phyloP scores from a whole-genome alignment of 2,329 filamentous ascomycete genomes.

The Botryotinia convoluta region DNA sequence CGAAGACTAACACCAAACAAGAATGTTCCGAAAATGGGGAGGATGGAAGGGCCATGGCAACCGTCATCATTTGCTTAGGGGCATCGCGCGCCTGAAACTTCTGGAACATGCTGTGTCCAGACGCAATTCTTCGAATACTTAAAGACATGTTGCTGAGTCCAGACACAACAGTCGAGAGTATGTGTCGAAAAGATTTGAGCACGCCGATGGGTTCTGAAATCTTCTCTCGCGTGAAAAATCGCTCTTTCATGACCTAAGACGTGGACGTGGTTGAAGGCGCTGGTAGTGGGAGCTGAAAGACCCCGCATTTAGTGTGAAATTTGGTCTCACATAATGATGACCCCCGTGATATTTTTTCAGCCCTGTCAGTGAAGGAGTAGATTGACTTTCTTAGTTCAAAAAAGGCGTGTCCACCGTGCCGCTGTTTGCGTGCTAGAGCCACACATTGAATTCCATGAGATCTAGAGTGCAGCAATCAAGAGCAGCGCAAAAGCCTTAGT shows the following conservation, averaged over 20 bases:
- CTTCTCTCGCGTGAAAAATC: neutral
- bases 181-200: neutral
- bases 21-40: neutral
- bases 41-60: neutral
- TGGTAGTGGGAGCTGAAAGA: neutral
- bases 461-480: neutral
- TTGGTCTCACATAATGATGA: neutral
- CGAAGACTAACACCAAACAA: neutral
- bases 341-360: neutral
- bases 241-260: neutral
- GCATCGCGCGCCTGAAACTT: neutral
- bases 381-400: neutral
- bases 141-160: neutral
- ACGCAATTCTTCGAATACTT: neutral
- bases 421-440: neutral
- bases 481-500: neutral
- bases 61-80: neutral
- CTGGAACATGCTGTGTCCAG: neutral
- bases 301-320: neutral
- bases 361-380: neutral
- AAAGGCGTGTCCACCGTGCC: neutral
- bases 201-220: neutral
- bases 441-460: neutral
- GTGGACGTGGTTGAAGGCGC: neutral
- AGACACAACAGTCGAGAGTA: too few species aligned